Base-by-base conservation (phyloP, 768 basidiomycete genomes). In the Multifurca ochricompacta region DNA sequence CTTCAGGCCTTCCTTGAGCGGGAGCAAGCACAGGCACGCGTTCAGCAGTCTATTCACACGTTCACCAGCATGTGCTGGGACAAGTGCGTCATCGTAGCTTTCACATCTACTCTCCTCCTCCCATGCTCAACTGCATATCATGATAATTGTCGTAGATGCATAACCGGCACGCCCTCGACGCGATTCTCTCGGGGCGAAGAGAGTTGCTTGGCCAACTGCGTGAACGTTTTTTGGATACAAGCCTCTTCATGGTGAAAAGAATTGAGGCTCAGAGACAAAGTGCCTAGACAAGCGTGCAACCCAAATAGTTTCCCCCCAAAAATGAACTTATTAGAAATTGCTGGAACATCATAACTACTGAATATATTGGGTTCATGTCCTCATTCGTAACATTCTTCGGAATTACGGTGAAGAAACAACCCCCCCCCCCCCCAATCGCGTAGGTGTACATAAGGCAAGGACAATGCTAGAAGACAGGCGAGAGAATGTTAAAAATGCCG, bases 161-260 rank as follows among this genome's bases (percentile, higher is more conserved):
- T 94, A 48, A 85, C 87, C 1, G 78, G 88, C 42, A 80, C 81
- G 16, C 86, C 89, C 11, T 85, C 85, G 8, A 85, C 80, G 11
- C 74, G 81, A 27, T 92, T 95, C 69, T 85, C 88, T 19, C 75
- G 84, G 45, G 71, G 78, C 36, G 94, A 97, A 71, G 82, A 86
- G 63, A 75, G 73, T 51, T 97, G 94, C 67, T 77, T 97, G 45
- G 73, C 77, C 49, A 93, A 94, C 70, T 96, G 94, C 65, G 91
- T 95, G 89, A 90, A 53, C 77, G 93, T 54, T 97, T 96, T 73
- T 72, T 97, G 62, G 94, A 97, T 72, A 80, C 83, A 34, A 87
- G 82, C 65, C 69, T 91, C 37, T 88, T 80, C 71, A 78, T 97
- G 74, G 83, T 96, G 53, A 80, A 81, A 59, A 77, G 79, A 63